Percentiles rank a stretch among this genome's conserved stretches.
These are phyloP conservation scores for Trypanosoma brucei DNA, from an alignment of 208 protist genomes.

Conservation along the genomic window DNA sequence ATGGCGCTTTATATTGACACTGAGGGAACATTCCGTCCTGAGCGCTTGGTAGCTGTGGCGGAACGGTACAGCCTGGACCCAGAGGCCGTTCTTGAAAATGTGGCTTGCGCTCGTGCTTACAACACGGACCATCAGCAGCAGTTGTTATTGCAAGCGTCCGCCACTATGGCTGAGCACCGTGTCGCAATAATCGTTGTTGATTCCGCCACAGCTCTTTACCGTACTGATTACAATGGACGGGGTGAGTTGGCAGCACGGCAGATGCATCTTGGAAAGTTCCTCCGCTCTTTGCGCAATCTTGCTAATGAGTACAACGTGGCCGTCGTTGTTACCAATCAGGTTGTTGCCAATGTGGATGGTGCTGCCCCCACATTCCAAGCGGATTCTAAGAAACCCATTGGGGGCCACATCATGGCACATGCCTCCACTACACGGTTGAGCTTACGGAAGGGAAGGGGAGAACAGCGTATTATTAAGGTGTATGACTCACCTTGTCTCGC, in stretches of 20 bases:
- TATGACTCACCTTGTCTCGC: conserved; percentile 99
- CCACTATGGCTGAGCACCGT: conserved; percentile 98
- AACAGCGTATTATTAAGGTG: conserved; percentile 99
- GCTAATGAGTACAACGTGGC: conserved; percentile 99
- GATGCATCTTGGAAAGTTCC: conserved; percentile 98
- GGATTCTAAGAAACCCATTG: conserved; percentile 99
- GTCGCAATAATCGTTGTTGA: conserved; percentile 99
- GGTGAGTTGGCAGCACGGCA: conserved; percentile 98
- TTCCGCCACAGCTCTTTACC: conserved; percentile 97
- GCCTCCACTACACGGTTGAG: conserved; percentile 98
- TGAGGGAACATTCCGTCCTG: conserved; percentile 99
- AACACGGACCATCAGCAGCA: conserved; percentile 99
- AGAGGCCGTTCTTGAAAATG: conserved; percentile 98
- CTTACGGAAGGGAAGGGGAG: conserved; percentile 98
- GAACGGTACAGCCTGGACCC: conserved; percentile 94
- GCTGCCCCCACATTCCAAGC: conserved; percentile 94
- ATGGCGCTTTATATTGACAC: conserved; percentile 99
- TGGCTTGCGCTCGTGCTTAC: conserved; percentile 98
- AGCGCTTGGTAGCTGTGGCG: conserved; percentile 86
- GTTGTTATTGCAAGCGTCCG: conserved; percentile 93
- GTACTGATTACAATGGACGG: conserved; percentile 98
- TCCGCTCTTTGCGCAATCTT: conserved; percentile 95
- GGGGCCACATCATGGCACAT: conserved; percentile 99
- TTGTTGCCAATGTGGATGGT: conserved; percentile 98
- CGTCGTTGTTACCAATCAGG: conserved; percentile 99